Percentiles rank a stretch among this genome's conserved stretches.
phyloP scores from a whole-genome alignment of 2,329 filamentous ascomycete genomes.

The Nigrospora sphaerica region DNA sequence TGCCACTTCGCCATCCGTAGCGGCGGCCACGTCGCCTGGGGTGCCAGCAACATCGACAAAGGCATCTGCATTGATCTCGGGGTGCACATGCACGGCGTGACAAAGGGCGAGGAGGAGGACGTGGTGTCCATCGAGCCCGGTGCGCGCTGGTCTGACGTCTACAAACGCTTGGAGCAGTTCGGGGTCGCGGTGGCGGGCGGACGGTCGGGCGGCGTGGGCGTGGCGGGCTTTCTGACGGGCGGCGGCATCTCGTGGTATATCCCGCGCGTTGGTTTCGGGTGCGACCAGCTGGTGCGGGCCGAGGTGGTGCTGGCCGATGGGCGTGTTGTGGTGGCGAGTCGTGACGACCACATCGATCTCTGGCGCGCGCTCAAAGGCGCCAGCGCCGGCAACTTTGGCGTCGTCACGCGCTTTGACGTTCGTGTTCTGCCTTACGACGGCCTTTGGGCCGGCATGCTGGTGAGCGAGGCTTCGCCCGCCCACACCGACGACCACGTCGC shows the following conservation, averaged over 20 bases:
- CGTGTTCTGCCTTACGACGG: background rate
- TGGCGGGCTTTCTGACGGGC: conserved; percentile 24
- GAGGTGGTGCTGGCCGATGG: conserved; percentile 21
- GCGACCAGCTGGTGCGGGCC: conserved; percentile 16
- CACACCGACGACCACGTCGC: background rate
- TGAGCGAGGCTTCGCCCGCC: background rate
- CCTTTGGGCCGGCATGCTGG: background rate
- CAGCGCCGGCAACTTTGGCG: background rate
- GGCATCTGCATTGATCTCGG: conserved; percentile 22
- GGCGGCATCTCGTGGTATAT: conserved; percentile 32
- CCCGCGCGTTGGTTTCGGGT: conserved; percentile 17
- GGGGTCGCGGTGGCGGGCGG: conserved; percentile 28
- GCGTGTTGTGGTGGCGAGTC: conserved; percentile 8
- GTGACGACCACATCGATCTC: conserved; percentile 12
- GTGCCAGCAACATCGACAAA: conserved; percentile 23
- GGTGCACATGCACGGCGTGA: background rate
- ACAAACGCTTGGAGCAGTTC: background rate
- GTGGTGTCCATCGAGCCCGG: conserved; percentile 17
- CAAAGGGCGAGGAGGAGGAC: background rate
- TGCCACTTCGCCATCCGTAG: conserved; percentile 27
- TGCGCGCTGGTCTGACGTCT: conserved; percentile 9
- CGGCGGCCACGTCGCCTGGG: conserved; percentile 30
- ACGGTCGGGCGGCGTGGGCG: too few relatives aligned
- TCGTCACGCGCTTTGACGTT: conserved; percentile 1
- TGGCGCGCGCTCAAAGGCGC: conserved; percentile 27